phyloP scores from a whole-genome alignment of 2,329 filamentous ascomycete species.

The Talaromyces sp. region DNA sequence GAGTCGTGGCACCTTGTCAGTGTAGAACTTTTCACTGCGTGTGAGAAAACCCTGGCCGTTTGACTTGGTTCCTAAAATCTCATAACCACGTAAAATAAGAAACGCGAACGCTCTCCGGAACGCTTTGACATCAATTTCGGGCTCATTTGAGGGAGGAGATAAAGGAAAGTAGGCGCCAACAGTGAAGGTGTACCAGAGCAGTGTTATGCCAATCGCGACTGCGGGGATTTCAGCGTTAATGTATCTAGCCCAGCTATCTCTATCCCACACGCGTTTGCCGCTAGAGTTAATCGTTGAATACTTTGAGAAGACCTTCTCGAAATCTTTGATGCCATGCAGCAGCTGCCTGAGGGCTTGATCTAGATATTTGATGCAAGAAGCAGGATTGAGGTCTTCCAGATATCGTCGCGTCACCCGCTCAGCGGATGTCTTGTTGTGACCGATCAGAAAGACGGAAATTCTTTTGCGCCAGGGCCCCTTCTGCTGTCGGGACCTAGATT shows the following conservation, averaged over 20 bases:
- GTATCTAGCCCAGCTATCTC: slow-evolving; percentile 4
- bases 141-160: background rate
- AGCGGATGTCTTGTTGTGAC: background rate
- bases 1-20: background rate
- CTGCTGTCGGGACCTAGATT: background rate
- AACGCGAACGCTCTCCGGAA: slow-evolving; percentile 2
- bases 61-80: background rate
- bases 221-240: background rate
- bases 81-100: background rate
- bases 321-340: slow-evolving; percentile 3
- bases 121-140: background rate
- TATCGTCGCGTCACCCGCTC: slow-evolving; percentile 1
- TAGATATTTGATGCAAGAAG: slow-evolving; percentile 1
- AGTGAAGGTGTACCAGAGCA: slow-evolving; percentile 1
- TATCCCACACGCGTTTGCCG: slow-evolving; percentile 1
- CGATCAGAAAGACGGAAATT: background rate
- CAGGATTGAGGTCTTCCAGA: background rate
- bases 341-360: slow-evolving; percentile 2
- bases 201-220: background rate
- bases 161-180: background rate
- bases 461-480: background rate
- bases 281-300: background rate
- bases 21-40: background rate
- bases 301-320: background rate
- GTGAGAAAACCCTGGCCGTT: background rate